Percentiles rank a stretch among this genome's conserved stretches.
Evolutionary conservation across 2,329 filamentous ascomycete species (phyloP).

Genomic region (Xylariaceae sp.): DNA sequence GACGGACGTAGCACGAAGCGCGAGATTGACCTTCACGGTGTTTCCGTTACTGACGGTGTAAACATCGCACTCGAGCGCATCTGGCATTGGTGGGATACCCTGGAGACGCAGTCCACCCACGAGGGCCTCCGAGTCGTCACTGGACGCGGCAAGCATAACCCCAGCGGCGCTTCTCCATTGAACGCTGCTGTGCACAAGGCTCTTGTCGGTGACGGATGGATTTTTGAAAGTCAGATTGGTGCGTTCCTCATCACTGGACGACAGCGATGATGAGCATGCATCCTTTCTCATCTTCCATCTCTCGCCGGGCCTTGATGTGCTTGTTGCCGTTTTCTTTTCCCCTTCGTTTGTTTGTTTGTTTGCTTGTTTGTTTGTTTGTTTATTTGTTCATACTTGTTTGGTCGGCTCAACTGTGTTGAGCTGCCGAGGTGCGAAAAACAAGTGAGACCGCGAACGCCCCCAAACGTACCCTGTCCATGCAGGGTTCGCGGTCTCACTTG

Average conservation of each 20-base stretch:
- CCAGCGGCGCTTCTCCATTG: conserved; percentile 67
- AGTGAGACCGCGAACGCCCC: too few relatives aligned
- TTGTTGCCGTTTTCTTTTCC: background rate
- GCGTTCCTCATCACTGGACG: conserved; percentile 64
- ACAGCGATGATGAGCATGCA: conserved; percentile 21
- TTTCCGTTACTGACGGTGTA: conserved; percentile 74
- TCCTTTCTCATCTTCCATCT: background rate
- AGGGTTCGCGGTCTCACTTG: too few relatives aligned
- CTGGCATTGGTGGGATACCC: conserved; percentile 67
- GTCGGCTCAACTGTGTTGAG: too few relatives aligned
- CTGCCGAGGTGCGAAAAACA: too few relatives aligned
- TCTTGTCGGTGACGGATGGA: conserved; percentile 77
- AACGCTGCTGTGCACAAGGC: conserved; percentile 74
- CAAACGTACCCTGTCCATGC: too few relatives aligned
- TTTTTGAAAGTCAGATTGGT: conserved; percentile 65
- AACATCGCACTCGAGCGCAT: conserved; percentile 67
- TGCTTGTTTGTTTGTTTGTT: too few relatives aligned
- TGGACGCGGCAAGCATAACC: conserved; percentile 72
- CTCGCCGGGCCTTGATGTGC: background rate
- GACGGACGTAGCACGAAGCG: conserved; percentile 56
- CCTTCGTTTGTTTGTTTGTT: background rate
- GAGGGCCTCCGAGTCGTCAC: conserved; percentile 70
- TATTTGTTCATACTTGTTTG: too few relatives aligned
- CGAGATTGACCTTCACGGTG: conserved; percentile 74
- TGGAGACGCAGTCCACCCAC: conserved; percentile 60